phyloP scores from a whole-genome alignment of 805 yeast species.

The Isabelozyma rhagii region DNA sequence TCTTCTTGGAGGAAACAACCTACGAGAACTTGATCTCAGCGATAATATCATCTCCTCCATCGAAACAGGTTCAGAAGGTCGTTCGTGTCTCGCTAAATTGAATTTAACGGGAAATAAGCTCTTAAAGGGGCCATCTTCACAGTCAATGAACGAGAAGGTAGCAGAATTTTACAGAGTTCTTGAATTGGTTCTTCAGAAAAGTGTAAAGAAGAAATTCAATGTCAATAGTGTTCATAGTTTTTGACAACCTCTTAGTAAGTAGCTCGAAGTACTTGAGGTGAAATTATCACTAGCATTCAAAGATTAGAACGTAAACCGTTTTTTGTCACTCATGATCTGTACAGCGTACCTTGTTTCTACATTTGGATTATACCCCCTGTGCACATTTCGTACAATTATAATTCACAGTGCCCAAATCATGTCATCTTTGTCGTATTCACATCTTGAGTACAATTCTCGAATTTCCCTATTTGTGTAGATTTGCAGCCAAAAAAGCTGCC shows the following conservation, averaged over 20 bases:
- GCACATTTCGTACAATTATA: no score
- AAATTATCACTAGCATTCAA: no score
- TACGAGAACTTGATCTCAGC: conserved; percentile 10
- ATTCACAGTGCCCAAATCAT: no score
- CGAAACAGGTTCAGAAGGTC: conserved; percentile 8
- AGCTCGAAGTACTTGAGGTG: no score
- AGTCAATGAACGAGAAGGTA: conserved; percentile 8
- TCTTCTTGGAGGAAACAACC: conserved; percentile 2
- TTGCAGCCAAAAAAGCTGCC: no score
- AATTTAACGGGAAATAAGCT: conserved; percentile 15
- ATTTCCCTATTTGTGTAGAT: no score
- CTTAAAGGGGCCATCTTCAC: conserved; percentile 6
- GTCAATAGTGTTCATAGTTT: conserved; percentile 24
- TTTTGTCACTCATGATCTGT: no score
- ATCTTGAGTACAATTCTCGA: no score
- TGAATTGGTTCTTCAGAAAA: conserved; percentile 14
- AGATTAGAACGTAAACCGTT: no score
- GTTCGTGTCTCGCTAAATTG: conserved; percentile 6
- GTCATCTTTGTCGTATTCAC: no score
- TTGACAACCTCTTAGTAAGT: not conserved
- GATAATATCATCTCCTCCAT: conserved; percentile 16
- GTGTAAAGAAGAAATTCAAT: conserved; percentile 18
- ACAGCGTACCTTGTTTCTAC: no score
- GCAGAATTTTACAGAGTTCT: conserved; percentile 20
- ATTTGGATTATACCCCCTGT: no score